Percentiles rank a stretch among this genome's conserved stretches.
Evolutionary conservation across 1,139 yeast genomes (phyloP).

Genomic region (Kodamaea derodonti): DNA sequence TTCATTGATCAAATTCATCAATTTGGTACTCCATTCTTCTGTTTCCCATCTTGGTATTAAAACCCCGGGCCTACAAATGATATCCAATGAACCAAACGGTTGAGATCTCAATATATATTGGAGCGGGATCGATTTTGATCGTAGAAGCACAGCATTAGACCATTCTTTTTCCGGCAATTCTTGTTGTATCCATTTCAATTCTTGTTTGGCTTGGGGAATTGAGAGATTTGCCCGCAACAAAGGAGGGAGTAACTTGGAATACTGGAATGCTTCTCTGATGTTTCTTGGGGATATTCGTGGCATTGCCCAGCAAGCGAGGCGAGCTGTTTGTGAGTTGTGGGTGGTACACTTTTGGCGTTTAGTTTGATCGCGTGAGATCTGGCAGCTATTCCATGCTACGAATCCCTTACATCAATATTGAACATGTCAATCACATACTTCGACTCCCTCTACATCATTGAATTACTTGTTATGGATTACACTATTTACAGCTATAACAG

Average conservation of each 20-base stretch:
- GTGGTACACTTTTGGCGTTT: no score
- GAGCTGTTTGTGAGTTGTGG: no score
- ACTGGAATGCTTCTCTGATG: conserved; percentile 24
- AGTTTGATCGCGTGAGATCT: no score
- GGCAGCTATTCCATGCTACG: no score
- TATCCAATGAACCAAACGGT: conserved; percentile 73
- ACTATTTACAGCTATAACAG: no score
- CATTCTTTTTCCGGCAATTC: conserved; percentile 37
- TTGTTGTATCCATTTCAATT: conserved; percentile 37
- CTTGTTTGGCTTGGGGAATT: conserved; percentile 31
- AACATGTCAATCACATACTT: no score
- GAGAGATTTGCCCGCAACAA: conserved; percentile 30
- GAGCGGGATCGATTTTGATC: conserved; percentile 57
- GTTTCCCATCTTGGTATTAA: conserved; percentile 95
- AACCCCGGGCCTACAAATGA: conserved; percentile 61
- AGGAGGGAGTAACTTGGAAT: conserved; percentile 29
- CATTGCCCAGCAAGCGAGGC: no score
- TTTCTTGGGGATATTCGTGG: conserved; percentile 29
- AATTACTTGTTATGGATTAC: no score
- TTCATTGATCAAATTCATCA: conserved; percentile 21
- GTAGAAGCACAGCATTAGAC: conserved; percentile 29
- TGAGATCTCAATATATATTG: conserved; percentile 84
- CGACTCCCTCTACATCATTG: no score
- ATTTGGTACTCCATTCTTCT: conserved; percentile 73
- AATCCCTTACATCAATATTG: no score